These are phyloP conservation scores for Metarhizium sp. DNA, from an alignment of 2,329 filamentous ascomycete species.

Conservation along the genomic window DNA sequence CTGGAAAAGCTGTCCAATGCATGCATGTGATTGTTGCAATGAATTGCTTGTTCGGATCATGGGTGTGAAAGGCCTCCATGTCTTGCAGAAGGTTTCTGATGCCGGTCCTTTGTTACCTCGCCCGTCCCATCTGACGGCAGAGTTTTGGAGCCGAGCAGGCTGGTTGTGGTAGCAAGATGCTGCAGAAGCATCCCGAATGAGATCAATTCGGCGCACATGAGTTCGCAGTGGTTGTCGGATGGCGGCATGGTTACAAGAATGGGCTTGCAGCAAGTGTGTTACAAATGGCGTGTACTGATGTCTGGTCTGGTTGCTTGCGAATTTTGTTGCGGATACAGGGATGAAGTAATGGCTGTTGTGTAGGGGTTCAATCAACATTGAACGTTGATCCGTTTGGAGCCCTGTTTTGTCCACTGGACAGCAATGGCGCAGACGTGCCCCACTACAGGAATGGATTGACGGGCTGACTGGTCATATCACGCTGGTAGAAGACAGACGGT, in stretches of 20 bases:
- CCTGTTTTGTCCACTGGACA: no score
- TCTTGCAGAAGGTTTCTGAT: not conserved
- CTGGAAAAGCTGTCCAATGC: not conserved
- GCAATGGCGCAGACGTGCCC: no score
- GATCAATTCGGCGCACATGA: constrained; percentile 23
- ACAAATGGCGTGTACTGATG: no score
- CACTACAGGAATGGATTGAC: no score
- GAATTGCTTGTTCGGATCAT: not conserved
- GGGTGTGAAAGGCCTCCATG: not conserved
- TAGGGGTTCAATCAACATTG: no score
- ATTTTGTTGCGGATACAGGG: no score
- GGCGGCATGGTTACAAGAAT: not conserved
- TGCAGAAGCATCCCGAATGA: constrained; percentile 28
- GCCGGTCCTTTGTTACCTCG: not conserved
- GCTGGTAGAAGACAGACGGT: no score
- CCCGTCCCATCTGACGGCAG: not conserved
- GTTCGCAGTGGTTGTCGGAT: constrained; percentile 16
- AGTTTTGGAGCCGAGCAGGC: constrained; percentile 2
- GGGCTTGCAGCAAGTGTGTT: not conserved
- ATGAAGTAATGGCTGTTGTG: no score
- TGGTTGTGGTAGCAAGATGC: constrained; percentile 20
- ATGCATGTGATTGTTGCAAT: not conserved
- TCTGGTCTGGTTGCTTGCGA: no score
- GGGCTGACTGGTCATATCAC: no score
- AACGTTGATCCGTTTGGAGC: no score